Conservation (phyloP, 176 grass and related monocot species). For the Triticum aestivum region IWGSC_CS_RefSeq_v2.1 NC_057806.1:485010829-485011328, state of each 20-base stretch:
- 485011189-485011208: background rate
- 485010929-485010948: slow-evolving; percentile 91
- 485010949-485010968: slow-evolving; percentile 69
- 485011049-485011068: slow-evolving; percentile 98
- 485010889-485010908: background rate
- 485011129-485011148: slow-evolving; percentile 15
- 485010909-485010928: slow-evolving; percentile 31
- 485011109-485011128: slow-evolving; percentile 4
- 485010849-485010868: background rate
- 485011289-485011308: background rate
- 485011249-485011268: background rate
- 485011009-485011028: slow-evolving; percentile 88
- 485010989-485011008: slow-evolving; percentile 92
- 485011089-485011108: no score
- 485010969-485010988: slow-evolving; percentile 85
- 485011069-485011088: slow-evolving; percentile 32
- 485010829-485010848: background rate
- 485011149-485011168: slow-evolving; percentile 8
- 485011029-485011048: slow-evolving; percentile 80
- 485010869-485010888: background rate
- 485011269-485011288: background rate
- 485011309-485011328: background rate
- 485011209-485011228: background rate
- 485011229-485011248: background rate
- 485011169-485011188: slow-evolving; percentile 12